Evolutionary conservation across 1,139 yeast genomes (phyloP), one percentile per base, ranked within the genome.

Genomic region (Magnusiomyces suaveolens): DNA sequence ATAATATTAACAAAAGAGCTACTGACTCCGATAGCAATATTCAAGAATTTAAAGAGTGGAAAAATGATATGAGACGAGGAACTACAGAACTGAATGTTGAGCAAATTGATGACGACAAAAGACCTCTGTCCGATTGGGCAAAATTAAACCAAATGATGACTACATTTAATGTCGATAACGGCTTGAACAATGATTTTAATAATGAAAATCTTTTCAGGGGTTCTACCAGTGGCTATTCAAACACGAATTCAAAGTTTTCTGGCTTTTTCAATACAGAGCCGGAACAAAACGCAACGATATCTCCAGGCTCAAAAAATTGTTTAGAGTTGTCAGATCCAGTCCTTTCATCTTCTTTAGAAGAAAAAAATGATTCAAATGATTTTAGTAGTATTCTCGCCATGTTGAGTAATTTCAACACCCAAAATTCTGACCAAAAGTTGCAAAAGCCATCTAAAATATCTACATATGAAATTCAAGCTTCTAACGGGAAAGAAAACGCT

Each of bases 341-440:
- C 8, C 54, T 43, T 18, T 12, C 26, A 25, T 24, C 16, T 21
- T 20, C 52, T 24, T 32, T 24, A n/a, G 33, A 4, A 24, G 32
- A 44, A 25, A 64, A 58, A 46, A 63, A 62, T n/a, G 71, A 67
- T 55, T 63, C 59, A 56, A 65, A 63, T 48, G 72, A 72, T 18
- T 66, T 66, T 56, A 61, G 60, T 55, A 60, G 71, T n/a, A 67
- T 68, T 36, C 63, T 68, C 67, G 65, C 65, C 1, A 65, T 66
- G 64, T 64, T 69, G 26, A 70, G 67, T 2, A 60, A 58, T 46
- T 39, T n/a, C 24, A 38, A 43, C 14, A 38, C 8, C 3, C 52
- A 16, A 21, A 20, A 18, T 4, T 26, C 20, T 12, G 26, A 33
- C 18, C 43, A 48, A 23, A 43, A 38, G 16, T 18, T 24, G 10